Base-by-base conservation (phyloP, 495 filamentous ascomycete genomes). In the Sphaerosporella brunnea region DNA sequence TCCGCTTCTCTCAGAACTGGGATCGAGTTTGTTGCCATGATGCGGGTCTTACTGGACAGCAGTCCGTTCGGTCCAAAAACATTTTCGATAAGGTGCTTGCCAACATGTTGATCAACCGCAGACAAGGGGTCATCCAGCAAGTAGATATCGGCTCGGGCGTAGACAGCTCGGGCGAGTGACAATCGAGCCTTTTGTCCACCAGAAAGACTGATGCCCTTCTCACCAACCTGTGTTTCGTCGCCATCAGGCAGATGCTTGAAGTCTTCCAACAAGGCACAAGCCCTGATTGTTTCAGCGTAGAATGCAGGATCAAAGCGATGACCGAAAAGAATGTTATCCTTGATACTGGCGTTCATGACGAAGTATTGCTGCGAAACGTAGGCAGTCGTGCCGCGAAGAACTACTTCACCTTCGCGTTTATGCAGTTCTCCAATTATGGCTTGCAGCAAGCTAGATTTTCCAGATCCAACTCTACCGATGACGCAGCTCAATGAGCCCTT, bases 291-390 rank as follows among this genome's bases (percentile, higher is more conserved):
- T 47, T 78, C 77, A 37, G 95, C 84, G 63, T 99, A 99, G 66
- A 99, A 99, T 39, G 74, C 67, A 2, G 90, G 82, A 65, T 99
- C 88, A 70, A 82, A 96, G 34, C 84, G 78, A 65, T 96, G 84
- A 3, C 92, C 92, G 59, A 99, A 99, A 4, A 95, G 71, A 57
- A 99, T 94, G 56, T 99, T 99, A 53, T 99, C 92, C 45, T 80
- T 79, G 23, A 96, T 86, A 38, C 79, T 90, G 4, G 92, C 88
- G 57, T 96, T 99, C 87, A 94, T 96, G 30, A 99, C 79, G 88
- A 92, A 99, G 20, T 85, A 63, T 54, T 80, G 73, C 63, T 99
- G 92, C 18, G 84, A 80, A 52, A 92, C 92, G 59, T 94, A 99
- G 4, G 92, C 92, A 18, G 80, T 72, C 11, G 69, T 71, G 15